Percentiles rank a stretch among this genome's conserved stretches.
These are phyloP conservation scores for Exophiala alcalophila DNA, from an alignment of 2,329 filamentous ascomycete species.

Conservation along the genomic window DNA sequence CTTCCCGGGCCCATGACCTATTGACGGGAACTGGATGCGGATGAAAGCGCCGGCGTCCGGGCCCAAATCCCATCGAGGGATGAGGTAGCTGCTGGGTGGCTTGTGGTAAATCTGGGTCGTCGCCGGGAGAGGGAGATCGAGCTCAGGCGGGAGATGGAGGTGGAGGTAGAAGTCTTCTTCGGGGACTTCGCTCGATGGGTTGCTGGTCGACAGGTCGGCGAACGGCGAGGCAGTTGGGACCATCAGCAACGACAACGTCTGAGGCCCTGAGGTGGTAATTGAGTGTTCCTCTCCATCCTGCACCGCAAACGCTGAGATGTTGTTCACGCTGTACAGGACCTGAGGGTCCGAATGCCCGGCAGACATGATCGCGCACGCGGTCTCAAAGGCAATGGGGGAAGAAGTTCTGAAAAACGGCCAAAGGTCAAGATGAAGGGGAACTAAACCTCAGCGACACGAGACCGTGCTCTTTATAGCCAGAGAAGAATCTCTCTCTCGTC, in stretches of 20 bases:
- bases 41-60: slow-evolving; percentile 88
- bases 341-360: slow-evolving; percentile 55
- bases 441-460: no score
- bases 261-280: slow-evolving; percentile 79
- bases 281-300: slow-evolving; percentile 79
- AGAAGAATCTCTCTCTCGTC: no score
- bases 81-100: slow-evolving; percentile 86
- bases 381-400: slow-evolving; percentile 17
- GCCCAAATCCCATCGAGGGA: slow-evolving; percentile 91
- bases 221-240: slow-evolving; percentile 81
- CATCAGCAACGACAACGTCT: slow-evolving; percentile 92
- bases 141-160: slow-evolving; percentile 87
- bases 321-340: slow-evolving; percentile 61
- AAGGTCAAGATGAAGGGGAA: neutral
- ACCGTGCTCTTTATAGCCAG: no score
- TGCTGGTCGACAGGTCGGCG: slow-evolving; percentile 54
- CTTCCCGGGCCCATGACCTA: slow-evolving; percentile 61
- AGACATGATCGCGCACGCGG: slow-evolving; percentile 31
- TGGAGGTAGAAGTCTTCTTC: slow-evolving; percentile 97
- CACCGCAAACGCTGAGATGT: slow-evolving; percentile 88
- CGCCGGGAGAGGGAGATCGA: slow-evolving; percentile 87
- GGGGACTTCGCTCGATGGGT: slow-evolving; percentile 54
- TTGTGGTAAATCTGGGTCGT: slow-evolving; percentile 98
- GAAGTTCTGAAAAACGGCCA: neutral
- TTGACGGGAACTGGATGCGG: slow-evolving; percentile 79